Evolutionary conservation across 2,329 filamentous ascomycete species (phyloP), one percentile per base, ranked within the genome.

Genomic region (Magnaporthiopsis incrustans): DNA sequence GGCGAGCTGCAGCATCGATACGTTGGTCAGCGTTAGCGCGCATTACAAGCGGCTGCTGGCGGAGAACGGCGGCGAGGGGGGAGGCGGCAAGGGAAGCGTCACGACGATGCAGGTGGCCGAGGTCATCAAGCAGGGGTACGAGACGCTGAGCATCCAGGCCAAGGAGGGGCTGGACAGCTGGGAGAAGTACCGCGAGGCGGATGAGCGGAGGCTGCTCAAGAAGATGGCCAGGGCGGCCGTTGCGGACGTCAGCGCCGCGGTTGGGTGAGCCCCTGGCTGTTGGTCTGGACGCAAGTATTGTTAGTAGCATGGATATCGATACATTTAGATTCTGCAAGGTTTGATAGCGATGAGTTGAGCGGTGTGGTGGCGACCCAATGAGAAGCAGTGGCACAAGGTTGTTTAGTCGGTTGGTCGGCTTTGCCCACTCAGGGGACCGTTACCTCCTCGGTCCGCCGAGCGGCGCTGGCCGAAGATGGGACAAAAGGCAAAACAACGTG

Each of bases 101-200:
- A 96, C 91, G 65, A 92, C 89, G 53, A 82, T 86, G 61, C 90
- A 97, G 73, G 92, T 99, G 56, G 89, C 89, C 57, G 89, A 90
- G 68, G 90, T 97, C 33, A 98, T 99, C 75, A 96, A 96, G 78
- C 90, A 96, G 74, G 95, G 95, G 0, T 98, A 98, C 72, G 94
- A 98, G 75, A 97, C 93, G 50, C 77, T 99, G 70, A 94, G 90
- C 67, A 96, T 99, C 64, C 91, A 96, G 76, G 87, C 91, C 0
- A 92, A 89, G 71, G 93, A 96, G 72, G 93, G 91, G 0, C 75
- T 96, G 69, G 93, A 94, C 73, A 86, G 87, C 53, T 96, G 92
- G 91, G 90, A 92, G 68, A 85, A 82, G 72, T 98, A 91, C 74
- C 82, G 94, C 18, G 95, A 98, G 78, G 90, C 89, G 2, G 92